Evolutionary conservation across 768 basidiomycete species (phyloP).

Genomic region (Grammothele lineata): DNA sequence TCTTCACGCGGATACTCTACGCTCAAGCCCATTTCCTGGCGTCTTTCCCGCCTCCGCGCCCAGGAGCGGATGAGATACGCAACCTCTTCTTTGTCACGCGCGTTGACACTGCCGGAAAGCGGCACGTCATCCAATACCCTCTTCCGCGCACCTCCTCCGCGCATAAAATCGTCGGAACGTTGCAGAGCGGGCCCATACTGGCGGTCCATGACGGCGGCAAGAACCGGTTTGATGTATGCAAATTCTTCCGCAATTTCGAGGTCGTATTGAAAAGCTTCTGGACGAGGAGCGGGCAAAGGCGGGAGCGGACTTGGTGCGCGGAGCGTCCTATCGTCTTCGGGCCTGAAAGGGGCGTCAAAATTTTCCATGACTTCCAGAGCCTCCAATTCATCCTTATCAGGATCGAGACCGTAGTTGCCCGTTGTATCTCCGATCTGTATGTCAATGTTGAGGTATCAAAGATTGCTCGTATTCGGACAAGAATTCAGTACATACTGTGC

Average conservation of each 20-base stretch:
- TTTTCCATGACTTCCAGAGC: slow-evolving; percentile 6
- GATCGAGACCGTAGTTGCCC: slow-evolving; percentile 38
- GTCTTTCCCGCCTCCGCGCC: slow-evolving; percentile 23
- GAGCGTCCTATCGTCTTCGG: slow-evolving; percentile 23
- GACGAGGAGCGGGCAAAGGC: slow-evolving; percentile 35
- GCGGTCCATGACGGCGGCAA: slow-evolving; percentile 54
- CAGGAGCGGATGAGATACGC: slow-evolving; percentile 29
- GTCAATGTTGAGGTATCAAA: no score
- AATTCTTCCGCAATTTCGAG: slow-evolving; percentile 57
- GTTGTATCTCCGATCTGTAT: slow-evolving; percentile 52
- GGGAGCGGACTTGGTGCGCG: slow-evolving; percentile 38
- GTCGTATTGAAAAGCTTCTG: slow-evolving; percentile 36
- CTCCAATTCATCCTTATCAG: slow-evolving; percentile 24
- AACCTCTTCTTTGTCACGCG: slow-evolving; percentile 35
- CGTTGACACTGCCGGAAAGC: slow-evolving; percentile 34
- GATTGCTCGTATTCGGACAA: not conserved
- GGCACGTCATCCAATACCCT: slow-evolving; percentile 31
- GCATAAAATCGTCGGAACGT: slow-evolving; percentile 53
- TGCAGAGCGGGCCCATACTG: slow-evolving; percentile 47
- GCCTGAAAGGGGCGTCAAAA: slow-evolving; percentile 5
- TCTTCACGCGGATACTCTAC: slow-evolving; percentile 7
- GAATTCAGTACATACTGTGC: slow-evolving; percentile 38
- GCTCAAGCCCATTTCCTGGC: slow-evolving; percentile 17
- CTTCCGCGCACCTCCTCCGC: slow-evolving; percentile 47
- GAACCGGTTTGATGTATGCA: slow-evolving; percentile 58